phyloP scores from a whole-genome alignment of 2,329 filamentous ascomycete genomes.

The Penicillium sp. region DNA sequence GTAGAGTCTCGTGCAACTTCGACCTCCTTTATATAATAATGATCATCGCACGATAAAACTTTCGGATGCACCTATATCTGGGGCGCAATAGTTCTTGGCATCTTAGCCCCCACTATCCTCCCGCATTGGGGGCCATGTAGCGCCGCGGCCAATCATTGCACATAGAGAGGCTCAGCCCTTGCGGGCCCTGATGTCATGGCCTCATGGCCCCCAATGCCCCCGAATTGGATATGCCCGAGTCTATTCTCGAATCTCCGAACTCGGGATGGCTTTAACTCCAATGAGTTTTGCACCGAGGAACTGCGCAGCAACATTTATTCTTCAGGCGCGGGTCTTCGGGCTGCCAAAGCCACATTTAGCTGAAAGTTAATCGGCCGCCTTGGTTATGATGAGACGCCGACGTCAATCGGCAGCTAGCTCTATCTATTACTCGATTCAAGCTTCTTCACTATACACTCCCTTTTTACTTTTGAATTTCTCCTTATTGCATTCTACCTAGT shows the following conservation, averaged over 20 bases:
- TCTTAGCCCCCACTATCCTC: not conserved
- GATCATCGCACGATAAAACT: no score
- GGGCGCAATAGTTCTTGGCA: conserved; percentile 8
- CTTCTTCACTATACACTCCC: not conserved
- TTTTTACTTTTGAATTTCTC: not conserved
- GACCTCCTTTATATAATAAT: no score
- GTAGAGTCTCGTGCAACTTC: not conserved
- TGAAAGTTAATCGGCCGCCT: not conserved
- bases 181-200: conserved; percentile 15
- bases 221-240: not conserved
- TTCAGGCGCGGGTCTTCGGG: not conserved
- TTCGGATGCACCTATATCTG: not conserved
- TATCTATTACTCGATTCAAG: not conserved
- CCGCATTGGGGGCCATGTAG: not conserved
- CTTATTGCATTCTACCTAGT: not conserved
- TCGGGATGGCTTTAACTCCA: not conserved
- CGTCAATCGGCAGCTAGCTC: conserved; percentile 3
- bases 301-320: not conserved
- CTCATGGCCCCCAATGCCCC: not conserved
- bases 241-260: not conserved
- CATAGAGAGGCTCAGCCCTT: not conserved
- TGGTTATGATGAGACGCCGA: conserved; percentile 4
- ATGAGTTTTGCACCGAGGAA: not conserved
- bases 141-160: conserved; percentile 6
- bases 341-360: not conserved